Percentiles rank a stretch among this genome's conserved stretches.
Conservation (phyloP, 1,139 yeast species). For the Pichia sp. region DNA sequence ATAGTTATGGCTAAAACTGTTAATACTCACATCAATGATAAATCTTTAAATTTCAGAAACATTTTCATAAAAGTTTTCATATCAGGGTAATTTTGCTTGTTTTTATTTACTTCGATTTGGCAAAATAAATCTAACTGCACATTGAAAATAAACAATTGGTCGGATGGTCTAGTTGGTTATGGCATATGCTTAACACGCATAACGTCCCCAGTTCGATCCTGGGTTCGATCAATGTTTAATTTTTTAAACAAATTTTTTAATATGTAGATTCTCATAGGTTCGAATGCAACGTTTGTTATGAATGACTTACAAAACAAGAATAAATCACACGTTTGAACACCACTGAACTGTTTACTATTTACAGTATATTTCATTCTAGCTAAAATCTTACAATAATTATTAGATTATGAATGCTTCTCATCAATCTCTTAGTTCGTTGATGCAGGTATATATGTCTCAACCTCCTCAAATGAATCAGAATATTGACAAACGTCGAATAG, state of each 20-base stretch:
- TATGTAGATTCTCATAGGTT: background rate
- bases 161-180: constrained; percentile 96
- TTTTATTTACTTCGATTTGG: background rate
- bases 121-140: background rate
- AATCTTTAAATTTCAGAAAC: too few relatives aligned
- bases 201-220: constrained; percentile 99
- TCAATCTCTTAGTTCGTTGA: constrained; percentile 15
- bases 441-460: constrained; percentile 24
- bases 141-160: constrained; percentile 19
- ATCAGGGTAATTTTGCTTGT: too few relatives aligned
- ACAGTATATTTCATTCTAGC: too few relatives aligned
- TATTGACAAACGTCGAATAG: constrained; percentile 39
- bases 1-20: too few relatives aligned
- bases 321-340: too few relatives aligned
- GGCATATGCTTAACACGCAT: constrained; percentile 99
- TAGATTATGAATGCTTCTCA: constrained; percentile 13
- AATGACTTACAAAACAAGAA: too few relatives aligned
- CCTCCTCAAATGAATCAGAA: constrained; percentile 24
- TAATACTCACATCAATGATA: too few relatives aligned
- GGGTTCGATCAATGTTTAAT: constrained; percentile 74
- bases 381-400: too few relatives aligned
- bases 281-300: background rate
- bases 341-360: too few relatives aligned
- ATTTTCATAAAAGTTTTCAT: too few relatives aligned
- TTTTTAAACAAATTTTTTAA: constrained; percentile 1